Evolutionary conservation across 1,284 basidiomycete species (phyloP).

Genomic region (Vanrija humicola): DNA sequence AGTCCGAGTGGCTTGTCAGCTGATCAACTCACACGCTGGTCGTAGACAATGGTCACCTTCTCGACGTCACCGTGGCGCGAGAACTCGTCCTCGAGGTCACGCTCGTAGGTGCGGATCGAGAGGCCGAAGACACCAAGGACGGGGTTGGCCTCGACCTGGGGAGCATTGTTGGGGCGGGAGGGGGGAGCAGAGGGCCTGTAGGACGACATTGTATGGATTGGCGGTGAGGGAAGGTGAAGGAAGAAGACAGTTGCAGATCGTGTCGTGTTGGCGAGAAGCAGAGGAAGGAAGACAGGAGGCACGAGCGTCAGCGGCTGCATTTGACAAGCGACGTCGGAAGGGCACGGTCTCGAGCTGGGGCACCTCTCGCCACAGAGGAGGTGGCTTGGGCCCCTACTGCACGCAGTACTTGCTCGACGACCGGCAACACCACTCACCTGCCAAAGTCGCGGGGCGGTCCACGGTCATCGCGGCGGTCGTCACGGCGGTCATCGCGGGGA

Average conservation of each 20-base stretch:
- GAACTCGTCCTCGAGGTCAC: slow-evolving; percentile 93
- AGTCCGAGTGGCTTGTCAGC: neutral
- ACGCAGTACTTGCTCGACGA: neutral
- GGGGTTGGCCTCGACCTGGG: slow-evolving; percentile 67
- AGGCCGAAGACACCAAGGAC: slow-evolving; percentile 96
- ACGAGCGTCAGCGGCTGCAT: neutral
- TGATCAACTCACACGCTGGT: slow-evolving; percentile 72
- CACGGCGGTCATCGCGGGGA: neutral
- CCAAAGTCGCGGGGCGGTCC: neutral
- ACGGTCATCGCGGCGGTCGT: slow-evolving; percentile 3
- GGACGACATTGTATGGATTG: neutral
- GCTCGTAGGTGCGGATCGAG: slow-evolving; percentile 88
- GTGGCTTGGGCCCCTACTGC: no score
- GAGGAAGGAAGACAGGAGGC: neutral
- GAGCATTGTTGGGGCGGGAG: slow-evolving; percentile 23
- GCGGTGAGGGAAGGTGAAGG: neutral
- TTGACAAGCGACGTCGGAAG: neutral
- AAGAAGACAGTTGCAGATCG: no score
- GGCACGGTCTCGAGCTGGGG: no score
- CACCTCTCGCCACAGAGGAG: no score
- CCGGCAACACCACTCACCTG: neutral
- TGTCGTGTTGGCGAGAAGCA: neutral
- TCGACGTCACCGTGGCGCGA: slow-evolving; percentile 81
- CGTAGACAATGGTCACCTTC: slow-evolving; percentile 97
- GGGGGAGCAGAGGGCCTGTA: slow-evolving; percentile 10